Conservation (phyloP, 106 monocot species). For the Iris macrosiphon region DNA sequence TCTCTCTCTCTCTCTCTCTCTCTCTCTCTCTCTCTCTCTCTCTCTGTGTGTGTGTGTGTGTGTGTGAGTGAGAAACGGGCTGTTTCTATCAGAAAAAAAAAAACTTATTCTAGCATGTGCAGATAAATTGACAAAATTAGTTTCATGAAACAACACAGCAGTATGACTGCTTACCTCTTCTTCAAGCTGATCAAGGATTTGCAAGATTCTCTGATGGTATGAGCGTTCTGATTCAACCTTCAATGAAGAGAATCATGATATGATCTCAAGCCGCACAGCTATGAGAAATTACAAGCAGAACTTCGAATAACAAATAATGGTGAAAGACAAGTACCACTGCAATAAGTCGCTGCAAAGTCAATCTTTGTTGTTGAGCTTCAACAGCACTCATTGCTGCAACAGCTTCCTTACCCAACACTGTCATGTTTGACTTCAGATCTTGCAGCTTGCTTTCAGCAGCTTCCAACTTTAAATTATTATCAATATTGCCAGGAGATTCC, state of each 20-base stretch:
- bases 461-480: conserved; percentile 70
- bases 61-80: background rate
- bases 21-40: too few species aligned
- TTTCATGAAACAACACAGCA: too few species aligned
- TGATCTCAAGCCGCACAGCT: conserved; percentile 1
- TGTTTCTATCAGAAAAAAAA: too few species aligned
- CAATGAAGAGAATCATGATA: conserved; percentile 8
- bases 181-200: conserved; percentile 89
- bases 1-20: too few species aligned
- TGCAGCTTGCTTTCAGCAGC: conserved; percentile 76
- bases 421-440: conserved; percentile 87
- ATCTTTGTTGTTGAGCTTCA: conserved; percentile 87
- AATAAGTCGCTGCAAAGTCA: conserved; percentile 80
- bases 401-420: conserved; percentile 82
- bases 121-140: too few species aligned
- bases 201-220: conserved; percentile 77
- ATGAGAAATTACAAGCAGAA: background rate
- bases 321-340: conserved; percentile 49
- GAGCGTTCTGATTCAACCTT: conserved; percentile 84
- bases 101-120: too few species aligned
- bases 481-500: conserved; percentile 68
- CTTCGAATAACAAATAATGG: background rate
- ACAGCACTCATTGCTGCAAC: conserved; percentile 80
- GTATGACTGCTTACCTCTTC: conserved; percentile 38
- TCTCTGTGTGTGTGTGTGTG: too few species aligned